These are phyloP conservation scores for Dunaliella primolecta DNA, from an alignment of 139 green algal genomes.

Conservation along the genomic window DNA sequence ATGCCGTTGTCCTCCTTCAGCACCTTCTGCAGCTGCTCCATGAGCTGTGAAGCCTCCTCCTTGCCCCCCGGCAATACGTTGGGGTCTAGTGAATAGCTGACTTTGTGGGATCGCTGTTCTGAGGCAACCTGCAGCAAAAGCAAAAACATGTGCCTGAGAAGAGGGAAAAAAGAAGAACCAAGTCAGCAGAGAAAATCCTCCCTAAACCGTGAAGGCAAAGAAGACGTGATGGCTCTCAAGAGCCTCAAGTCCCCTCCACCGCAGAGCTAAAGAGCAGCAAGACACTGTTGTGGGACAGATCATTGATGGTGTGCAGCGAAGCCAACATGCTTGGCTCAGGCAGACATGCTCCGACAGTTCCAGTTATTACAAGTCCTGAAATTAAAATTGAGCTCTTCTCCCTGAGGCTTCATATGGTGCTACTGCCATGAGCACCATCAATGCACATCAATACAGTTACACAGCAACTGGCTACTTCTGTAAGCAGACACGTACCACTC, in stretches of 20 bases:
- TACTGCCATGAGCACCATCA: too few relatives aligned
- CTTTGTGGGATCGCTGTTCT: constrained; percentile 90
- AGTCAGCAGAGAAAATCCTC: not conserved
- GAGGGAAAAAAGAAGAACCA: not conserved
- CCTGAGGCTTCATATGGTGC: too few relatives aligned
- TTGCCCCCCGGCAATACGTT: not conserved
- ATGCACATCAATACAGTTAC: too few relatives aligned
- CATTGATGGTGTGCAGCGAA: too few relatives aligned
- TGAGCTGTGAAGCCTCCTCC: constrained; percentile 30
- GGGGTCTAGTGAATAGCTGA: constrained; percentile 71
- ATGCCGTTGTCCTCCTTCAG: constrained; percentile 30
- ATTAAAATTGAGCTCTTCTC: too few relatives aligned
- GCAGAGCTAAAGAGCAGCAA: not conserved
- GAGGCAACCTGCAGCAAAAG: constrained; percentile 47
- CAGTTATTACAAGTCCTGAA: too few relatives aligned
- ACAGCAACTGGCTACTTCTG: too few relatives aligned
- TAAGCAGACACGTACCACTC: too few relatives aligned
- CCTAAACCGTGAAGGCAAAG: not conserved
- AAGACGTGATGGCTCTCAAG: not conserved
- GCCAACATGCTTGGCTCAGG: too few relatives aligned
- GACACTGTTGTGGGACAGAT: too few relatives aligned
- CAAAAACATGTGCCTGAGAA: not conserved
- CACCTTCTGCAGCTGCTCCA: constrained; percentile 33
- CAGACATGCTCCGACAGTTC: too few relatives aligned
- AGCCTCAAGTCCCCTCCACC: not conserved